These are phyloP conservation scores for Microdochium bolleyi DNA, from an alignment of 2,329 filamentous ascomycete genomes.

Conservation along the genomic window DNA sequence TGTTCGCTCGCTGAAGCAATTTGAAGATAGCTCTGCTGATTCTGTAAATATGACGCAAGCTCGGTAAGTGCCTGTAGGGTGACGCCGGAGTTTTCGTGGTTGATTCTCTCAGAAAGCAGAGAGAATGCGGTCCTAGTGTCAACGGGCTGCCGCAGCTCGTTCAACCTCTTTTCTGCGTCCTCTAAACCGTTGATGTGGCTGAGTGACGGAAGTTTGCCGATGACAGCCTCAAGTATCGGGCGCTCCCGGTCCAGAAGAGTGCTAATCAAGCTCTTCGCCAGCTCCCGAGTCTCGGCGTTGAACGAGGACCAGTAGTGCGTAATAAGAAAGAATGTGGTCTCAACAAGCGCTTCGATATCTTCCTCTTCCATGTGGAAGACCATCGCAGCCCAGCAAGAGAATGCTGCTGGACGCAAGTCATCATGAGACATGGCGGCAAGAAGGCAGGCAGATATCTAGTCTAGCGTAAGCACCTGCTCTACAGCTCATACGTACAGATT, in stretches of 20 bases:
- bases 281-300: slow-evolving; percentile 47
- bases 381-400: slow-evolving; percentile 78
- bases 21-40: slow-evolving; percentile 72
- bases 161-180: slow-evolving; percentile 59
- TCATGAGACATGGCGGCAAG: slow-evolving; percentile 72
- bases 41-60: slow-evolving; percentile 62
- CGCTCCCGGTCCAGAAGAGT: slow-evolving; percentile 58
- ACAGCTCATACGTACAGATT: background rate
- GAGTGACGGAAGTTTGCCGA: slow-evolving; percentile 73
- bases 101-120: slow-evolving; percentile 65
- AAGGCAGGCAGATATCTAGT: slow-evolving; percentile 81
- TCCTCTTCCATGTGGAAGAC: slow-evolving; percentile 67
- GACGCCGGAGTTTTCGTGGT: slow-evolving; percentile 79
- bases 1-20: slow-evolving; percentile 75
- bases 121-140: slow-evolving; percentile 60
- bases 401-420: slow-evolving; percentile 69
- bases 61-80: slow-evolving; percentile 76
- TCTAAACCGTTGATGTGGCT: slow-evolving; percentile 60
- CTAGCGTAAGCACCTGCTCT: slow-evolving; percentile 11
- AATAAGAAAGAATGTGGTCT: slow-evolving; percentile 85
- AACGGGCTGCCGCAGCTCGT: slow-evolving; percentile 54
- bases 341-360: slow-evolving; percentile 71
- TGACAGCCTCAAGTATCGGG: slow-evolving; percentile 53
- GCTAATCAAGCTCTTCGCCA: slow-evolving; percentile 55
- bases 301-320: slow-evolving; percentile 71